phyloP scores from a whole-genome alignment of 306 rosid species.

The Fragaria vesca region DNA sequence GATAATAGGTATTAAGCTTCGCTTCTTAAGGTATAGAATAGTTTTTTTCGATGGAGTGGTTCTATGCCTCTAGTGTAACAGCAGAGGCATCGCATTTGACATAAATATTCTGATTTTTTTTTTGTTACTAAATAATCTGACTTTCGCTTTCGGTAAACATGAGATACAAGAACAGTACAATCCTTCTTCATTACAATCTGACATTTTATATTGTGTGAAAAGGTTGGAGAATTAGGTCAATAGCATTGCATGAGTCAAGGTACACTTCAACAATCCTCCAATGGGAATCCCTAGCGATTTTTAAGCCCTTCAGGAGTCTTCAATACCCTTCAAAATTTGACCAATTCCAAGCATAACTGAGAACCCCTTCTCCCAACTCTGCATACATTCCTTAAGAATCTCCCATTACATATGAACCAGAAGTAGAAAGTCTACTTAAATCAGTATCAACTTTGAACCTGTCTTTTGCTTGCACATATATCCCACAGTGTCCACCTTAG shows the following conservation, averaged over 20 bases:
- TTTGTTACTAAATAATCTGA: no score
- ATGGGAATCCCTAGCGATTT: background rate
- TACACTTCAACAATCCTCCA: background rate
- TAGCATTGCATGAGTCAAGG: background rate
- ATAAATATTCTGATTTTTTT: background rate
- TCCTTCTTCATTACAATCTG: background rate
- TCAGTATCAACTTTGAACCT: background rate
- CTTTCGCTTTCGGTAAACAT: background rate
- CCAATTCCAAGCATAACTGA: background rate
- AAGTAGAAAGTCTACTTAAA: background rate
- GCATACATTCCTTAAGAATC: background rate
- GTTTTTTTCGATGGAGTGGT: background rate
- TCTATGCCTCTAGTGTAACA: background rate
- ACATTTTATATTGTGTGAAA: background rate
- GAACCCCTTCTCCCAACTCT: background rate
- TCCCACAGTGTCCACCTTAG: background rate
- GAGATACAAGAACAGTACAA: background rate
- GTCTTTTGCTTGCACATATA: background rate
- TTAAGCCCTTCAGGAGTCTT: background rate
- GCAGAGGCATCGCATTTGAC: background rate
- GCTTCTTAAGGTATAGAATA: background rate
- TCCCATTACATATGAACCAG: no score
- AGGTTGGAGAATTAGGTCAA: background rate
- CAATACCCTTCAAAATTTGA: background rate
- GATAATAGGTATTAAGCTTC: background rate